phyloP scores from a whole-genome alignment of 2,329 filamentous ascomycete species.

The Fusarium guadeloupense region DNA sequence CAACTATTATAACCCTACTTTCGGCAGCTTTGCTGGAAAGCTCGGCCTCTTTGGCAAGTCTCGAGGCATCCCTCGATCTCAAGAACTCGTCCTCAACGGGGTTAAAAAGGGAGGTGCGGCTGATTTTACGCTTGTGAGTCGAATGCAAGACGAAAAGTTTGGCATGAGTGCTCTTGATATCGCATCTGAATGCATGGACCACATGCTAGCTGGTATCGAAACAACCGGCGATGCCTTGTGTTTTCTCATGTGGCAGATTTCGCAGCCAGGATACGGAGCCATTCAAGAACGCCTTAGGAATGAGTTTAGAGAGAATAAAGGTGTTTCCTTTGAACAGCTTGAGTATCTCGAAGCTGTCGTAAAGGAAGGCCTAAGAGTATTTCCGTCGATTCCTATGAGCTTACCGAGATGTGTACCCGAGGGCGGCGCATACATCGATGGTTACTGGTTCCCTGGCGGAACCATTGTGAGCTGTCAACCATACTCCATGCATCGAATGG shows the following conservation, averaged over 20 bases:
- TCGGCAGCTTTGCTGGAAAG: conserved; percentile 5
- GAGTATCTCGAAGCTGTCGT: conserved; percentile 27
- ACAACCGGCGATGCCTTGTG: conserved; percentile 34
- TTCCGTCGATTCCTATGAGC: conserved; percentile 23
- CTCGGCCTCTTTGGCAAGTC: conserved; percentile 23
- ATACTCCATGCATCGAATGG: conserved; percentile 24
- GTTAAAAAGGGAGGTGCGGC: background rate
- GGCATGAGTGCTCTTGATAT: conserved; percentile 7
- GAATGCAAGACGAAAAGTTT: conserved; percentile 23
- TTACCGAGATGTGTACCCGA: conserved; percentile 20
- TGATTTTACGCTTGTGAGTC: conserved; percentile 26
- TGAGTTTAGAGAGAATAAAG: conserved; percentile 3
- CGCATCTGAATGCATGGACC: conserved; percentile 34
- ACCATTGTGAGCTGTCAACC: conserved; percentile 30
- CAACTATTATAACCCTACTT: conserved; percentile 8
- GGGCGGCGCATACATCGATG: conserved; percentile 5
- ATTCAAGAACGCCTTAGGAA: conserved; percentile 1
- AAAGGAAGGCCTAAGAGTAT: conserved; percentile 25
- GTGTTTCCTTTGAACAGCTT: conserved; percentile 3
- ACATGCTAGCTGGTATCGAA: conserved; percentile 33
- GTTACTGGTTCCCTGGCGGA: conserved; percentile 20
- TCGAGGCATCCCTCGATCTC: conserved; percentile 6
- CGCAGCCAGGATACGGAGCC: conserved; percentile 16
- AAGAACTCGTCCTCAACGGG: conserved; percentile 13
- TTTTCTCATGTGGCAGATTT: conserved; percentile 34